A percentile compares a stretch with the other conserved stretches of the same genome.
These are phyloP conservation scores for Ophiostoma sp. DNA, from an alignment of 2,329 filamentous ascomycete species.

Conservation along the genomic window DNA sequence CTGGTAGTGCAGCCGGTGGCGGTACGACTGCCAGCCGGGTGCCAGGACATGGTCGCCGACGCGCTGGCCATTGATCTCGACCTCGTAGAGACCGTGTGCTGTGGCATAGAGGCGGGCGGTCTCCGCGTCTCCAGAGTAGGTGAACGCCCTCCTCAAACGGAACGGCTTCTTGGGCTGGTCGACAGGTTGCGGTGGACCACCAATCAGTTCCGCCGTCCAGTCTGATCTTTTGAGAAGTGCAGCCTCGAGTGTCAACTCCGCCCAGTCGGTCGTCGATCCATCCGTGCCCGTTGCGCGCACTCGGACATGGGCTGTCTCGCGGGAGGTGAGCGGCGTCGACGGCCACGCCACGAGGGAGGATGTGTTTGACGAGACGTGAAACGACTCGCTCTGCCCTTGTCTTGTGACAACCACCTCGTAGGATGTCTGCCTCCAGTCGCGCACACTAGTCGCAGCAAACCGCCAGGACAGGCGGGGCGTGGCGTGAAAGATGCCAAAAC, in stretches of 20 bases:
- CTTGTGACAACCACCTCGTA: background rate
- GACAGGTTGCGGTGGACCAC: background rate
- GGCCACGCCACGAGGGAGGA: background rate
- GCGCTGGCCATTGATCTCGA: conserved; percentile 40
- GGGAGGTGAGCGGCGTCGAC: background rate
- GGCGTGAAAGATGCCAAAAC: background rate
- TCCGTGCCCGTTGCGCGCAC: background rate
- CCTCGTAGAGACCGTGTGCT: conserved; percentile 39
- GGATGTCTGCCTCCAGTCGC: background rate
- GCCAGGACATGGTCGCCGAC: conserved; percentile 38
- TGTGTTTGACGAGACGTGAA: background rate
- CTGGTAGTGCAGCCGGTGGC: conserved; percentile 44
- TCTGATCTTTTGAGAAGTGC: background rate
- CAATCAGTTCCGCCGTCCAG: background rate
- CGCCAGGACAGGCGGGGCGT: background rate
- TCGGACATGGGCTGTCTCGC: background rate
- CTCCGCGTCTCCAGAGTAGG: background rate
- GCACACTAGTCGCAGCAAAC: background rate
- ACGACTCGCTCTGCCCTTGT: background rate
- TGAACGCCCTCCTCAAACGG: background rate
- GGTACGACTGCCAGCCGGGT: conserved; percentile 47
- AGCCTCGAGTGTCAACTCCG: background rate
- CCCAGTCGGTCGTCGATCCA: background rate
- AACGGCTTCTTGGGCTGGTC: background rate
- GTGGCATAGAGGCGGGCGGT: conserved; percentile 40